phyloP scores from a whole-genome alignment of 805 yeast species.

The Kazachstania africana region DNA sequence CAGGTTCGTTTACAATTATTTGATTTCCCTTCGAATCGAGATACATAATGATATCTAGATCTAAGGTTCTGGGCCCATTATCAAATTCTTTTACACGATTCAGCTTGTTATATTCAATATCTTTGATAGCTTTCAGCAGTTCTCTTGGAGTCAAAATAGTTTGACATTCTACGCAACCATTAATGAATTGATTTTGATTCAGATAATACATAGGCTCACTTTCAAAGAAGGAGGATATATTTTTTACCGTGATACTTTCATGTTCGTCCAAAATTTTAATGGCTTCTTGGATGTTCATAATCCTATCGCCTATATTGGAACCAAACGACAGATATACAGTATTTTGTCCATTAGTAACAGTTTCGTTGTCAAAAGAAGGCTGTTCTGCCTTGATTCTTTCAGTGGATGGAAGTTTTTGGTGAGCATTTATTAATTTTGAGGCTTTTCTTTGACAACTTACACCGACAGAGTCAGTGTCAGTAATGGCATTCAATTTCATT shows the following conservation, averaged over 20 bases:
- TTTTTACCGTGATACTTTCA: constrained; percentile 35
- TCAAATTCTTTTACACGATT: constrained; percentile 66
- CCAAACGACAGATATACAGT: constrained; percentile 79
- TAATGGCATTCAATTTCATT: constrained; percentile 79
- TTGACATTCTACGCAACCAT: constrained; percentile 65
- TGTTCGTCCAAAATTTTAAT: constrained; percentile 29
- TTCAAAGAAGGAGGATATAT: constrained; percentile 69
- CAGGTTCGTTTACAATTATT: constrained; percentile 40
- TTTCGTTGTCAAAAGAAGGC: background rate
- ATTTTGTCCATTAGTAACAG: constrained; percentile 10
- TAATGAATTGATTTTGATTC: constrained; percentile 72
- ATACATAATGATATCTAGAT: constrained; percentile 74
- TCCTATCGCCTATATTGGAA: constrained; percentile 66
- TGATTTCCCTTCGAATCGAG: constrained; percentile 22
- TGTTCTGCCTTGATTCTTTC: background rate
- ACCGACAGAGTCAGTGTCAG: constrained; percentile 83
- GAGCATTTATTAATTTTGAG: constrained; percentile 37
- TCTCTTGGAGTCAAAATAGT: constrained; percentile 56
- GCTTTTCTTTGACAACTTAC: too few relatives aligned
- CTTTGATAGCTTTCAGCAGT: constrained; percentile 49
- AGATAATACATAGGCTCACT: constrained; percentile 87
- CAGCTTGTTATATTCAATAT: constrained; percentile 64
- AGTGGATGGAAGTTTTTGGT: constrained; percentile 26
- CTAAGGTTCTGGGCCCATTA: constrained; percentile 89
- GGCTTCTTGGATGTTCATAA: constrained; percentile 49